Base-by-base conservation (phyloP, 495 filamentous ascomycete genomes). In the Annulohypoxylon maeteangense region DNA sequence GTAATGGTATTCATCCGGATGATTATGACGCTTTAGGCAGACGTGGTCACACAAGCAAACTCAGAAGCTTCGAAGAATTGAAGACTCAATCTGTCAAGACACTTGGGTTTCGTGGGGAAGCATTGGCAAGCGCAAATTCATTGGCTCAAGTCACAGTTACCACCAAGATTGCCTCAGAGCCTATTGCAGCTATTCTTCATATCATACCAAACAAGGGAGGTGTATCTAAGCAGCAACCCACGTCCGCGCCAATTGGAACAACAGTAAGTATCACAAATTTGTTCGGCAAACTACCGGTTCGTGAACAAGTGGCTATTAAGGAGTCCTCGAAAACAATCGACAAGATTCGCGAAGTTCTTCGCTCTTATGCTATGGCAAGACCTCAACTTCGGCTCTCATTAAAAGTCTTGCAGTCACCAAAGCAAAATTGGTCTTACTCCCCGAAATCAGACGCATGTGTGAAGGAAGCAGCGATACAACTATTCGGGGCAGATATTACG, bases 31-130 rank as follows among this genome's bases (percentile, higher is more conserved):
- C 86, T 42, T 83, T 97, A 4, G 92, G 91, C 63, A 87, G 84
- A 67, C 88, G 87, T 29, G 85, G 91, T 42, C 91, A 88, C 71
- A 98, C 95, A 0, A 97, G 93, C 84, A 99, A 99, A 78, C 90
- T 98, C 71, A 84, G 82, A 20, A 85, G 83, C 20, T 83, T 92
- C 38, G 85, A 90, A 0, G 94, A 98, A 56, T 82, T 97, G n/a
- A 84, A 76, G 50, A 81, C 72, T 12, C 72, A 92, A 2, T 91
- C 89, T 16, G 88, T 90, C 0, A 84, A 79, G n/a, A 91, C 84
- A 1, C 81, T 97, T 38, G 95, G 95, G 0, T 99, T 99, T 75
- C 85, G 95, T 54, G 95, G 95, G 8, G 89, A 94, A 76, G 94
- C 95, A 8, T 79, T 98, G 54, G 92, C 94, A 0, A 94, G 92